Conservation (phyloP, 768 basidiomycete species). For the Psilocybe sp. region DNA sequence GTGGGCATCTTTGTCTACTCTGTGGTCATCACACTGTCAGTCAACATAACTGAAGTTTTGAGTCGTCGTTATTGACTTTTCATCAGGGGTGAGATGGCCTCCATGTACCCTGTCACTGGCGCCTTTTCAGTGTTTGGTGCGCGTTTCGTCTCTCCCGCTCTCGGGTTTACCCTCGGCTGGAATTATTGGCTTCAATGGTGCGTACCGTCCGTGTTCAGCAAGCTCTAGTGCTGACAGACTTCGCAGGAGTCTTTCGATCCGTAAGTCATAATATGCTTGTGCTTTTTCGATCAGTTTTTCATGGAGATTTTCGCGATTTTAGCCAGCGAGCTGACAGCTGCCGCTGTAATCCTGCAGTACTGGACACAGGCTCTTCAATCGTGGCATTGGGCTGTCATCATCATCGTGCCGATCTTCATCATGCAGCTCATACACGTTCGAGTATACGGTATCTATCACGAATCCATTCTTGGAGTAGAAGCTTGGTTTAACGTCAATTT, state of each 20-base stretch:
- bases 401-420: conserved; percentile 50
- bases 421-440: conserved; percentile 56
- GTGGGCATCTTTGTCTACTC: conserved; percentile 59
- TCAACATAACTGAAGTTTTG: neutral
- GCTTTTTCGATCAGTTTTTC: neutral
- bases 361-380: conserved; percentile 46
- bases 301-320: neutral
- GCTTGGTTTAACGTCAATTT: neutral
- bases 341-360: conserved; percentile 50
- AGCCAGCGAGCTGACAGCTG: conserved; percentile 61
- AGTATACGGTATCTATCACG: conserved; percentile 41
- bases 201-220: conserved; percentile 19
- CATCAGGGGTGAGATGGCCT: conserved; percentile 60
- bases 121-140: conserved; percentile 57
- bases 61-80: neutral
- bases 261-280: conserved; percentile 11
- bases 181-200: conserved; percentile 55
- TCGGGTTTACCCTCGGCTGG: conserved; percentile 61
- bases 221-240: neutral
- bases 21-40: conserved; percentile 58
- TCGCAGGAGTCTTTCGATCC: conserved; percentile 22
- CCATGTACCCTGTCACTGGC: conserved; percentile 60
- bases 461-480: neutral
- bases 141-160: conserved; percentile 57
- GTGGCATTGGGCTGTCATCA: conserved; percentile 57